These are phyloP conservation scores for Claviceps fusiformis DNA, from an alignment of 2,329 filamentous ascomycete genomes.

Conservation along the genomic window DNA sequence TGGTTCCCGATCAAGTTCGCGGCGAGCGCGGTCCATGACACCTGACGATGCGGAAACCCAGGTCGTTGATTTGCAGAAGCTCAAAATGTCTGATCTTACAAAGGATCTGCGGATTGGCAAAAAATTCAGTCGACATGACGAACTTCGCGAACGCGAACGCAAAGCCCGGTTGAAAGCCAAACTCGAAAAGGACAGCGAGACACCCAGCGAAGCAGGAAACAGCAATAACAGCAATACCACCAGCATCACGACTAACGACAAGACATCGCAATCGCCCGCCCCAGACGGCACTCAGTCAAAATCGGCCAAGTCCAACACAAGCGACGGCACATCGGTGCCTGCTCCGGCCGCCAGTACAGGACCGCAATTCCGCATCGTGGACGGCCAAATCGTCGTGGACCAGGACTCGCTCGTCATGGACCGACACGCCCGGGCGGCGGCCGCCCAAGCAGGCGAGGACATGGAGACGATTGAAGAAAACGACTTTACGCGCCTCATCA, in stretches of 20 bases:
- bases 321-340: slow-evolving; percentile 1
- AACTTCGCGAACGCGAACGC: slow-evolving; percentile 55
- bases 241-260: slow-evolving; percentile 3
- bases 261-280: slow-evolving; percentile 7
- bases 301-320: slow-evolving; percentile 5
- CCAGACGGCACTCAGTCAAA: slow-evolving; percentile 2
- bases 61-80: slow-evolving; percentile 49
- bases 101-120: slow-evolving; percentile 58
- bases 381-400: slow-evolving; percentile 61
- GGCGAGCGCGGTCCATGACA: slow-evolving; percentile 35
- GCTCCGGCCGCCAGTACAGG: slow-evolving; percentile 22
- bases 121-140: slow-evolving; percentile 59
- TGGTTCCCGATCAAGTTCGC: slow-evolving; percentile 12
- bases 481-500: slow-evolving; percentile 62
- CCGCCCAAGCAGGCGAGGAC: slow-evolving; percentile 32
- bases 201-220: slow-evolving; percentile 10
- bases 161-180: slow-evolving; percentile 23
- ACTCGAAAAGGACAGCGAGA: slow-evolving; percentile 14
- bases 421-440: slow-evolving; percentile 48
- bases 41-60: slow-evolving; percentile 50
- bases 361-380: slow-evolving; percentile 48
- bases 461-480: slow-evolving; percentile 60
- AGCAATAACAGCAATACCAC: slow-evolving; percentile 4
- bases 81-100: slow-evolving; percentile 62
- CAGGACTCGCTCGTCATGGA: slow-evolving; percentile 55